A percentile compares a stretch with the other conserved stretches of the same genome.
These are phyloP conservation scores for Cystobasidium ongulense DNA, from an alignment of 768 basidiomycete species.

Conservation along the genomic window DNA sequence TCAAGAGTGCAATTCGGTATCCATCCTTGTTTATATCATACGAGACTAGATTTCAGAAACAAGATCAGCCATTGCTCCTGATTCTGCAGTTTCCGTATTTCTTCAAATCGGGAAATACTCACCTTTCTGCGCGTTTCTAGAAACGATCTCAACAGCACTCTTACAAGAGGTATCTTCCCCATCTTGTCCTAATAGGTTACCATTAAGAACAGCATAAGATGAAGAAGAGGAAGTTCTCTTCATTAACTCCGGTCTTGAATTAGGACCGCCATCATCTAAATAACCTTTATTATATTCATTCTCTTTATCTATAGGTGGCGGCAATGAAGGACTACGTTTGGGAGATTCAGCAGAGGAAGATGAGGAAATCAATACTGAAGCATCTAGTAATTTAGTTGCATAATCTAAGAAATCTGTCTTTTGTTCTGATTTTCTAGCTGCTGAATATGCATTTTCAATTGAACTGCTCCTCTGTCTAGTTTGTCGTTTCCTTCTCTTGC, in stretches of 20 bases:
- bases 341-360: background rate
- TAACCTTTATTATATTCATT: background rate
- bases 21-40: constrained; percentile 95
- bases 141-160: constrained; percentile 83
- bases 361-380: constrained; percentile 33
- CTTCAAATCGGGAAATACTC: constrained; percentile 37
- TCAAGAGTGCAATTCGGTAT: constrained; percentile 76
- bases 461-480: constrained; percentile 1
- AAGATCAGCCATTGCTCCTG: background rate
- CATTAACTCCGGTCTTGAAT: constrained; percentile 24
- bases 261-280: constrained; percentile 25
- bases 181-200: constrained; percentile 10
- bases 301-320: constrained; percentile 2
- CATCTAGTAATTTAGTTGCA: constrained; percentile 43
- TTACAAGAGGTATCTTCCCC: constrained; percentile 48
- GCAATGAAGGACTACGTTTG: constrained; percentile 9
- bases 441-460: constrained; percentile 17
- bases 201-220: constrained; percentile 5
- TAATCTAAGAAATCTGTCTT: constrained; percentile 42
- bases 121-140: constrained; percentile 83
- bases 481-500: background rate
- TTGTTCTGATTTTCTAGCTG: constrained; percentile 12
- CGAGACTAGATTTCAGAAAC: constrained; percentile 54
- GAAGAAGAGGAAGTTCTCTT: background rate
- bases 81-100: background rate